These are phyloP conservation scores for Boletus eberwhitei DNA, from an alignment of 768 basidiomycete genomes.

Conservation along the genomic window DNA sequence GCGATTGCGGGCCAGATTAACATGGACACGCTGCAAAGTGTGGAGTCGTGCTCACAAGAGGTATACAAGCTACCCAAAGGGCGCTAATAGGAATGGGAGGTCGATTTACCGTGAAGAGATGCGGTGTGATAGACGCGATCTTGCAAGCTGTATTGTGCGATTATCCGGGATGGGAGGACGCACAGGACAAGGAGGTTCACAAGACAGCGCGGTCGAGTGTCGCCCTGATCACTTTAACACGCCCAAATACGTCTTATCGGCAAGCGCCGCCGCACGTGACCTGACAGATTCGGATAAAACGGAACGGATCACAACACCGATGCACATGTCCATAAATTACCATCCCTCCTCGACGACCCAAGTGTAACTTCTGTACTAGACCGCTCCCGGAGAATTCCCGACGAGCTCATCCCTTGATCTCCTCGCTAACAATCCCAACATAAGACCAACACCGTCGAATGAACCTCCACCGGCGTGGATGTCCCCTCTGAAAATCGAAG, in stretches of 20 bases:
- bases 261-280: slow-evolving; percentile 33
- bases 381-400: too few species aligned
- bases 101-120: background rate
- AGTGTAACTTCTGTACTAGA: too few species aligned
- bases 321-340: background rate
- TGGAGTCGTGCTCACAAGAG: slow-evolving; percentile 13
- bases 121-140: slow-evolving; percentile 13
- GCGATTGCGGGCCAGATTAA: slow-evolving; percentile 18
- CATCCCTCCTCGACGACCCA: too few species aligned
- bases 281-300: slow-evolving; percentile 3
- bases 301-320: slow-evolving; percentile 11
- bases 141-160: slow-evolving; percentile 12
- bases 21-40: background rate
- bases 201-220: slow-evolving; percentile 14
- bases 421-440: background rate
- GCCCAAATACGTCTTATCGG: slow-evolving; percentile 27
- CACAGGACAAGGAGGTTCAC: slow-evolving; percentile 14
- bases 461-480: background rate
- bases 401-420: background rate
- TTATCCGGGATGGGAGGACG: slow-evolving; percentile 18
- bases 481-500: background rate
- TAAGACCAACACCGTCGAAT: slow-evolving; percentile 3
- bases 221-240: slow-evolving; percentile 33
- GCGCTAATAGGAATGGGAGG: background rate
- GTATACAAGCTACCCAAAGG: slow-evolving; percentile 3